These are phyloP conservation scores for Manihot esculenta DNA, from an alignment of 441 rosid genomes.

Conservation along the genomic window DNA sequence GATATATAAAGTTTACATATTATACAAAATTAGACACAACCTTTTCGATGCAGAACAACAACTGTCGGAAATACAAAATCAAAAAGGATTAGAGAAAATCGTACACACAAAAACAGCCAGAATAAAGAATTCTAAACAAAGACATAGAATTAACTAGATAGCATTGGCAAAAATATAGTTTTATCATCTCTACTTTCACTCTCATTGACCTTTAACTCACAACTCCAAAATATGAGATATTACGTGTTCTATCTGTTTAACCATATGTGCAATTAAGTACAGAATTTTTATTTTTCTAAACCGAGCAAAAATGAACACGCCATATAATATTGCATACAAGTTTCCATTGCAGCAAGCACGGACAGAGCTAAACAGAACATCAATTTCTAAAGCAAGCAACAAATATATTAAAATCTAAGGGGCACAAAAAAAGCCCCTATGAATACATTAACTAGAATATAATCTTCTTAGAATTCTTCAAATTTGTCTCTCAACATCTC, in stretches of 20 bases:
- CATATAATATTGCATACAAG: neutral
- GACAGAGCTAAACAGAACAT: neutral
- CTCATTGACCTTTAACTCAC: conserved; percentile 1
- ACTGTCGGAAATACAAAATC: neutral
- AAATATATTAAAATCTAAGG: neutral
- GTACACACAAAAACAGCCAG: neutral
- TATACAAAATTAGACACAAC: neutral
- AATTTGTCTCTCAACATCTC: neutral
- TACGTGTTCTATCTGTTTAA: neutral
- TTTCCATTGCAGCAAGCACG: neutral
- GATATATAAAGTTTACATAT: neutral
- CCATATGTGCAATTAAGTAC: neutral
- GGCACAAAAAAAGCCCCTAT: neutral
- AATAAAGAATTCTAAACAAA: neutral
- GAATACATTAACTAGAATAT: neutral
- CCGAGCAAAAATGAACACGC: neutral
- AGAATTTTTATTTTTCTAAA: neutral
- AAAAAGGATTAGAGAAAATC: neutral
- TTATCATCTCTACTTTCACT: neutral
- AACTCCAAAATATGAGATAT: neutral
- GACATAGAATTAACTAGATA: neutral
- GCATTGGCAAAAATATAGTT: neutral
- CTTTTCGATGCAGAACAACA: neutral
- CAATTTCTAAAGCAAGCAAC: neutral
- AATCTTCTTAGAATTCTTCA: neutral